Conservation (phyloP, 345 rosid species). For the Cardamine resedifolia region DNA sequence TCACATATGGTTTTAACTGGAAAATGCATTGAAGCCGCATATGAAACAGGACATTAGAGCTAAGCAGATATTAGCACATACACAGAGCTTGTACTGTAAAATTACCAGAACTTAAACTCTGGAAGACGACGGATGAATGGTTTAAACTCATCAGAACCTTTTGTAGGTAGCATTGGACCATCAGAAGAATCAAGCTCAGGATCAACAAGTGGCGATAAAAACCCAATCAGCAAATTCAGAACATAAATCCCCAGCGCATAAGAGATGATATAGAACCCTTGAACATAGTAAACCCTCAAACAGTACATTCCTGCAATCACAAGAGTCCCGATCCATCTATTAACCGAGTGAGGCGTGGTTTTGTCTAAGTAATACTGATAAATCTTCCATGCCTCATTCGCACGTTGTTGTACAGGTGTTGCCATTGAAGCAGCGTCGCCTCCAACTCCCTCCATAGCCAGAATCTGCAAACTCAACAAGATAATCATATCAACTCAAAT, state of each 20-base stretch:
- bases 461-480: conserved; percentile 37
- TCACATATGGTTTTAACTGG: no score
- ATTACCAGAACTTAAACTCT: conserved; percentile 91
- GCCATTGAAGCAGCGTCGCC: conserved; percentile 51
- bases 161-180: conserved; percentile 74
- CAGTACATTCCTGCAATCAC: conserved; percentile 49
- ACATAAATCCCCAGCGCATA: conserved; percentile 85
- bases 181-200: conserved; percentile 71
- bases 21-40: neutral
- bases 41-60: neutral
- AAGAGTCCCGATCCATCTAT: conserved; percentile 79
- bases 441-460: conserved; percentile 79
- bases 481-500: conserved; percentile 5
- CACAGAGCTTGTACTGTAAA: neutral
- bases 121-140: conserved; percentile 93
- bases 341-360: conserved; percentile 63
- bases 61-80: neutral
- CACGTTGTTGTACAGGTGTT: conserved; percentile 62
- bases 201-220: conserved; percentile 82
- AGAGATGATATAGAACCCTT: conserved; percentile 77
- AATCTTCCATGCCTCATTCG: conserved; percentile 60
- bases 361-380: conserved; percentile 84
- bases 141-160: conserved; percentile 92
- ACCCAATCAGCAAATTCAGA: conserved; percentile 77
- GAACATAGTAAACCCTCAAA: conserved; percentile 61